These are phyloP conservation scores for Neurospora sp. DNA, from an alignment of 495 filamentous ascomycete species.

Conservation along the genomic window DNA sequence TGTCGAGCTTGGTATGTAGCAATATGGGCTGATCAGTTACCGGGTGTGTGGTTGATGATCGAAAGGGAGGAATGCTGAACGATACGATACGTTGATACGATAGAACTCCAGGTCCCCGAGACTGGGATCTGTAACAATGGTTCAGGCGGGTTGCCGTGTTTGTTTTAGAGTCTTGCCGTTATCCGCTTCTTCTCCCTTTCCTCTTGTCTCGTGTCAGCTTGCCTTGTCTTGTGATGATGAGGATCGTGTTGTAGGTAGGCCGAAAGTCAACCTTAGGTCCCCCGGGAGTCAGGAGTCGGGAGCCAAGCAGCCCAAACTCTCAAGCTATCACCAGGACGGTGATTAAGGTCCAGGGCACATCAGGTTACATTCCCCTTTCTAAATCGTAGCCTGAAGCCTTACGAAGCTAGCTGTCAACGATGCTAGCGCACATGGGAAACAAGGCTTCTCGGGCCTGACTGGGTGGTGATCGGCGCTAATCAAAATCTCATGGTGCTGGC, in stretches of 20 bases:
- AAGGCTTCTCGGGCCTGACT: neutral
- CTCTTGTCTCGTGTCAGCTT: neutral
- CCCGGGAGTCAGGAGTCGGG: neutral
- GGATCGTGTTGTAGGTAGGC: neutral
- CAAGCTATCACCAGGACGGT: neutral
- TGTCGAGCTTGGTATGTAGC: neutral
- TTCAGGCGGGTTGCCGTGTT: neutral
- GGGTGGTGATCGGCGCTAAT: neutral
- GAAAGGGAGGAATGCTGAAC: neutral
- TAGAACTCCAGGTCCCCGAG: neutral
- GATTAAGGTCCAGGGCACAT: neutral
- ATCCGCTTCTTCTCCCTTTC: neutral
- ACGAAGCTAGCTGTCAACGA: neutral
- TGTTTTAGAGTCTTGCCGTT: neutral
- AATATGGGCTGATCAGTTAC: neutral
- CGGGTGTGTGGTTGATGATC: neutral
- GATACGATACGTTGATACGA: neutral
- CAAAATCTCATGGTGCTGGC: neutral
- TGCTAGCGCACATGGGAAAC: neutral
- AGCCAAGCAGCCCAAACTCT: neutral
- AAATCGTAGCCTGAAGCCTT: neutral
- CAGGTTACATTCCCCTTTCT: neutral
- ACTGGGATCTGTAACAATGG: neutral
- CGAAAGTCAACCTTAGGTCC: neutral
- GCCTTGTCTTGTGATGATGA: neutral